A percentile compares a stretch with the other conserved stretches of the same genome.
These are phyloP conservation scores for Aspergillus tamarii DNA, from an alignment of 2,329 filamentous ascomycete species.

Conservation along the genomic window DNA sequence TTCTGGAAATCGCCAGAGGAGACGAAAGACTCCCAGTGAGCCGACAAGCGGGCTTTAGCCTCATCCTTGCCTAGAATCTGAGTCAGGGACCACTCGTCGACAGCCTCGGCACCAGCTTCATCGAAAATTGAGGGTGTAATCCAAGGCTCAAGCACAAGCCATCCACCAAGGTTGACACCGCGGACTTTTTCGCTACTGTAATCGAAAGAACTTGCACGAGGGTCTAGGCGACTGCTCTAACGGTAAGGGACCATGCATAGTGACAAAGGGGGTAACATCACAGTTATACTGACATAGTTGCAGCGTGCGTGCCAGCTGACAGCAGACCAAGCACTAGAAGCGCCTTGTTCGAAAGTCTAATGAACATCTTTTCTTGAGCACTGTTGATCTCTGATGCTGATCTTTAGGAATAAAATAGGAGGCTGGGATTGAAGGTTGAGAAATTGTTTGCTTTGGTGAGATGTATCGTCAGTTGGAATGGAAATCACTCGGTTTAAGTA, in stretches of 20 bases:
- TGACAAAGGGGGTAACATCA: constrained; percentile 1
- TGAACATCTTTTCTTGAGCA: constrained; percentile 28
- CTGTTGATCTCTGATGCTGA: constrained; percentile 11
- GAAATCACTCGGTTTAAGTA: constrained; percentile 37
- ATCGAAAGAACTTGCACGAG: constrained; percentile 50
- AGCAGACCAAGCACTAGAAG: constrained; percentile 32
- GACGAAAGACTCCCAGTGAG: constrained; percentile 65
- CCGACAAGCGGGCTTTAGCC: constrained; percentile 51
- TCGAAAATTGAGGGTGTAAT: constrained; percentile 66
- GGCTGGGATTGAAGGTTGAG: constrained; percentile 21
- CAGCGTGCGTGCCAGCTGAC: constrained; percentile 28
- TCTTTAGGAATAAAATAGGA: constrained; percentile 20
- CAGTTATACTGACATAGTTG: constrained; percentile 29
- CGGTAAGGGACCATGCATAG: constrained; percentile 9
- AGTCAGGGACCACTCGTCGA: constrained; percentile 62
- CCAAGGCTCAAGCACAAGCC: constrained; percentile 67
- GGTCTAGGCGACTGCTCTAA: constrained; percentile 27
- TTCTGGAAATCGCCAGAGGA: constrained; percentile 58
- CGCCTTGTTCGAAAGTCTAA: constrained; percentile 28
- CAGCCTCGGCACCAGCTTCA: constrained; percentile 49
- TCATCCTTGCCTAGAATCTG: constrained; percentile 53
- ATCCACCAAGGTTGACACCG: constrained; percentile 68
- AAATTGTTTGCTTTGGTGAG: constrained; percentile 24
- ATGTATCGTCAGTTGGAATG: constrained; percentile 28
- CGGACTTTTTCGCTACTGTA: constrained; percentile 60